Evolutionary conservation across 768 basidiomycete genomes (phyloP).

Genomic region (Punctularia strigosozonata): DNA sequence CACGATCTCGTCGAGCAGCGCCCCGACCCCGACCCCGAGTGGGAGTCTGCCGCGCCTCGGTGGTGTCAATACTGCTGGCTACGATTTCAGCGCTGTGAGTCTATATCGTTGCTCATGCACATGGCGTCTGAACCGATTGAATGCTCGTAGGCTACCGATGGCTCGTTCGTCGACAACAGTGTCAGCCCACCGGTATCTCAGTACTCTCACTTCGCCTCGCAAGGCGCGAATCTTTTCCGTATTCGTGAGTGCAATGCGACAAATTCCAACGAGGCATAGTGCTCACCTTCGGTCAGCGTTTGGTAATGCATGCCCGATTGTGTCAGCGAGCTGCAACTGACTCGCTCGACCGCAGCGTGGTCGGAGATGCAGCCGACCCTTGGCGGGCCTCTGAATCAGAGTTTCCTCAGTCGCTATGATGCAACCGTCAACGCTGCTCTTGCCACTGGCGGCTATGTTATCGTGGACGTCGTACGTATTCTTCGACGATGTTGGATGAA

Average conservation of each 20-base stretch:
- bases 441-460: conserved; percentile 31
- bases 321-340: conserved; percentile 7
- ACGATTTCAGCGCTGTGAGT: not conserved
- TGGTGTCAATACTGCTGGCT: conserved; percentile 1
- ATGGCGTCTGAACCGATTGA: not conserved
- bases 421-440: conserved; percentile 35
- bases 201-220: conserved; percentile 33
- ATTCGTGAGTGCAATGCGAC: conserved; percentile 18
- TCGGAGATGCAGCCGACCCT: conserved; percentile 38
- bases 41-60: no score
- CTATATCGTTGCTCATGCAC: not conserved
- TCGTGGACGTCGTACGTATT: conserved; percentile 33
- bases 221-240: conserved; percentile 39
- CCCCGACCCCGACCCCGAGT: no score
- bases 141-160: not conserved
- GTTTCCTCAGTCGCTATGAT: conserved; percentile 35
- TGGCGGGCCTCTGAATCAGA: conserved; percentile 33
- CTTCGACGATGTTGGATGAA: not conserved
- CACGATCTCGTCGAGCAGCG: no score
- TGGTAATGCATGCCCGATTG: conserved; percentile 10
- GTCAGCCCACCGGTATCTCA: conserved; percentile 29
- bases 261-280: not conserved
- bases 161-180: conserved; percentile 5
- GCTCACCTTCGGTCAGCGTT: conserved; percentile 13
- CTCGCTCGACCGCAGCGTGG: conserved; percentile 32